These are phyloP conservation scores for Aspergillus panamensis DNA, from an alignment of 495 filamentous ascomycete genomes.

Conservation along the genomic window DNA sequence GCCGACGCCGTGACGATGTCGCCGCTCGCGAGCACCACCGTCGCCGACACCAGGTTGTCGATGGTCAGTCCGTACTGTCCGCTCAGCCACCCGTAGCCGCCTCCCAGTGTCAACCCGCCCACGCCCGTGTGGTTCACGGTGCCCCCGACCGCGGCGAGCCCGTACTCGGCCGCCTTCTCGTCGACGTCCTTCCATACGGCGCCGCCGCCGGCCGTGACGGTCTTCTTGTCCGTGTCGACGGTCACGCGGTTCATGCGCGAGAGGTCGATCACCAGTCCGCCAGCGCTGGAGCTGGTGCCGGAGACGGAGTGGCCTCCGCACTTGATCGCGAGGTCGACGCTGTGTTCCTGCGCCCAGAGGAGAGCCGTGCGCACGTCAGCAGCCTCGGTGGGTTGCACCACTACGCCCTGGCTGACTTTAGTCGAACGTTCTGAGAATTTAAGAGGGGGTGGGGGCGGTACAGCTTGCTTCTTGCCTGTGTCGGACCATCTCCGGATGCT, in stretches of 20 bases:
- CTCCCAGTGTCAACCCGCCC: constrained; percentile 51
- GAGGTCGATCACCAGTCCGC: constrained; percentile 11
- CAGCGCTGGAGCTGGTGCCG: constrained; percentile 4
- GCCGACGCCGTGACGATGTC: constrained; percentile 29
- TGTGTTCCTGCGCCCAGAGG: constrained; percentile 40
- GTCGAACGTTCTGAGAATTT: no score
- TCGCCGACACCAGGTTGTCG: constrained; percentile 43
- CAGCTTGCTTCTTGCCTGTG: constrained; percentile 14
- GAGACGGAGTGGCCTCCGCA: constrained; percentile 50
- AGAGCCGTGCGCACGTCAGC: constrained; percentile 41
- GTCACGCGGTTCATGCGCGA: constrained; percentile 7
- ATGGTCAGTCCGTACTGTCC: constrained; percentile 43
- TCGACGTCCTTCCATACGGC: constrained; percentile 8
- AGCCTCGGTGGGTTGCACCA: constrained; percentile 36
- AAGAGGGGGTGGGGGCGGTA: not conserved
- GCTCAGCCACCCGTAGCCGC: constrained; percentile 50
- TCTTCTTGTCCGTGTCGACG: not conserved
- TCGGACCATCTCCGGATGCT: constrained; percentile 18
- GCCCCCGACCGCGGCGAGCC: constrained; percentile 51
- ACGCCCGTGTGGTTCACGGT: constrained; percentile 54
- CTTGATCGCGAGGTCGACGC: constrained; percentile 46
- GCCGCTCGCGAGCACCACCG: constrained; percentile 47
- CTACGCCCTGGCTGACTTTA: constrained; percentile 30
- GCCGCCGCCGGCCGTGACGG: constrained; percentile 3
- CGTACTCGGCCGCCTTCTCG: constrained; percentile 12